These are phyloP conservation scores for Xylaria nigripes DNA, from an alignment of 495 filamentous ascomycete genomes.

Conservation along the genomic window DNA sequence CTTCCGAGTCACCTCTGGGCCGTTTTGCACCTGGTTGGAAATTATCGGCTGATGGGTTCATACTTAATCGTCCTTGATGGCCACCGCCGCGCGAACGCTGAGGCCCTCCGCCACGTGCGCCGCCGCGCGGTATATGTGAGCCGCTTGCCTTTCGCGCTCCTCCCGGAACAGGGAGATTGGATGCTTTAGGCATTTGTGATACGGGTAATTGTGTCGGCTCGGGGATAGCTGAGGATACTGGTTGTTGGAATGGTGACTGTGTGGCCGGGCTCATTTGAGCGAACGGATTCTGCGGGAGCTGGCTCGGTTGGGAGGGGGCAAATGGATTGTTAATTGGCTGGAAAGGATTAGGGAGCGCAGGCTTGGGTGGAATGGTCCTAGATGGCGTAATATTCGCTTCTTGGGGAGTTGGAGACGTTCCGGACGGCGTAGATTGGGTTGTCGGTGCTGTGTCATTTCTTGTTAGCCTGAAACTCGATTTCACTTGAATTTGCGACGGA, in stretches of 20 bases:
- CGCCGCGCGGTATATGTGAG: slow-evolving; percentile 19
- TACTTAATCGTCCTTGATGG: slow-evolving; percentile 39
- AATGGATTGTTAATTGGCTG: slow-evolving; percentile 21
- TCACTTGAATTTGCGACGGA: background rate
- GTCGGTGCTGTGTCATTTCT: slow-evolving; percentile 11
- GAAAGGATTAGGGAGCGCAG: slow-evolving; percentile 9
- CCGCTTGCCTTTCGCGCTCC: slow-evolving; percentile 22
- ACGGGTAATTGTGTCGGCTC: slow-evolving; percentile 11
- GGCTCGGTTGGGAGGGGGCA: slow-evolving; percentile 12
- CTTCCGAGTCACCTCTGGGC: slow-evolving; percentile 52
- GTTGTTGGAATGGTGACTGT: slow-evolving; percentile 13
- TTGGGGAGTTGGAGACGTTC: slow-evolving; percentile 17
- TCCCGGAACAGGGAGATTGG: slow-evolving; percentile 21
- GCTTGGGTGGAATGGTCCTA: slow-evolving; percentile 17
- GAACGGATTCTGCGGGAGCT: slow-evolving; percentile 21
- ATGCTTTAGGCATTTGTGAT: slow-evolving; percentile 22
- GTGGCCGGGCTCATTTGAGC: slow-evolving; percentile 12
- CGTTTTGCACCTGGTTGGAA: slow-evolving; percentile 64
- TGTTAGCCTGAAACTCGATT: slow-evolving; percentile 13
- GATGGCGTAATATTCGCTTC: slow-evolving; percentile 18
- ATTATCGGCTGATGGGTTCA: slow-evolving; percentile 41
- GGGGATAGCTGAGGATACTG: slow-evolving; percentile 8
- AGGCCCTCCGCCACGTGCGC: slow-evolving; percentile 20
- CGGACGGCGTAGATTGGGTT: slow-evolving; percentile 10
- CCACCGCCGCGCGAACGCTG: slow-evolving; percentile 25